phyloP scores from a whole-genome alignment of 768 basidiomycete genomes.

The Pisolithus sp. region DNA sequence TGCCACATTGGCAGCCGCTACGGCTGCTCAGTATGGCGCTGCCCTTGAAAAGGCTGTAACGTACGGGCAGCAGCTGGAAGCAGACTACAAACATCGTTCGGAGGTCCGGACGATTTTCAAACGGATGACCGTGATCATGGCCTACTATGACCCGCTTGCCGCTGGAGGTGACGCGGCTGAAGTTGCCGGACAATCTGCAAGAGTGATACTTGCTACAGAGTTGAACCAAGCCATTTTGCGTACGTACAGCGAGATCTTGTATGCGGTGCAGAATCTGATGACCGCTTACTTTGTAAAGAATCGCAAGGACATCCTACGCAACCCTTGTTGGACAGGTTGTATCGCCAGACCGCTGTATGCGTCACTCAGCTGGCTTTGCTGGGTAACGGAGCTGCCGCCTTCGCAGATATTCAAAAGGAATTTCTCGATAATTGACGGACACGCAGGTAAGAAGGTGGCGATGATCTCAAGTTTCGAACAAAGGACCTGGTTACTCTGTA shows the following conservation, averaged over 20 bases:
- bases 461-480: not conserved
- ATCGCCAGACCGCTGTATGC: slow-evolving; percentile 65
- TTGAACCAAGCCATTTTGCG: slow-evolving; percentile 80
- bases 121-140: slow-evolving; percentile 73
- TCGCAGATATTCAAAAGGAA: slow-evolving; percentile 73
- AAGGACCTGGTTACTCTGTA: not conserved
- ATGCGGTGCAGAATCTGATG: not conserved
- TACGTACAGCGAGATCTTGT: slow-evolving; percentile 30
- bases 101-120: slow-evolving; percentile 64
- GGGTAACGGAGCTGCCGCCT: slow-evolving; percentile 73
- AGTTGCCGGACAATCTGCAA: slow-evolving; percentile 62
- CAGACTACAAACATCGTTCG: slow-evolving; percentile 59
- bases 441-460: no score
- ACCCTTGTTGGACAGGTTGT: slow-evolving; percentile 71
- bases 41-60: slow-evolving; percentile 59
- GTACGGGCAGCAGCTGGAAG: slow-evolving; percentile 69
- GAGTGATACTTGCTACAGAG: slow-evolving; percentile 63
- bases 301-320: slow-evolving; percentile 70
- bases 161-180: slow-evolving; percentile 60
- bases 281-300: slow-evolving; percentile 34
- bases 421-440: slow-evolving; percentile 45
- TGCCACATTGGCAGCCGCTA: slow-evolving; percentile 18
- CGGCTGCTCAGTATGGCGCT: slow-evolving; percentile 42
- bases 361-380: slow-evolving; percentile 65
- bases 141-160: slow-evolving; percentile 68